Conservation (phyloP, 169 alveolate species). For the Cryptosporidium ryanae region DNA sequence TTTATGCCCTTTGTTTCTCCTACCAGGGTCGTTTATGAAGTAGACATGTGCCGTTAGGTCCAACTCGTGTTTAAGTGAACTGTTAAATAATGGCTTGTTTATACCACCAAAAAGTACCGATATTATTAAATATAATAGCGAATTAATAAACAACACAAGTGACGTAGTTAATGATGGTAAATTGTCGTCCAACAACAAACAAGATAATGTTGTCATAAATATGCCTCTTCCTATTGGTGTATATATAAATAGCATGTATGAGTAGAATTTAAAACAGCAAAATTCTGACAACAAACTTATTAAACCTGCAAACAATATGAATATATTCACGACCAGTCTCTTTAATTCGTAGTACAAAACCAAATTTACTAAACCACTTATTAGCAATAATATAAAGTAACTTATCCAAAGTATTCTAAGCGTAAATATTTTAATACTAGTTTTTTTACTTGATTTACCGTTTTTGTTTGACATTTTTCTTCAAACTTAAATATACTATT, state of each 20-base stretch:
- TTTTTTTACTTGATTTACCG: slow-evolving; percentile 2
- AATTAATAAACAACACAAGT: slow-evolving; percentile 1
- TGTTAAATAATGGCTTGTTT: slow-evolving; percentile 52
- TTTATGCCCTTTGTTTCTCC: too few relatives aligned
- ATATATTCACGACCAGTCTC: slow-evolving; percentile 30
- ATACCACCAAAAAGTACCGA: slow-evolving; percentile 69
- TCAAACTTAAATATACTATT: too few relatives aligned
- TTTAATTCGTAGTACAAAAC: slow-evolving; percentile 7
- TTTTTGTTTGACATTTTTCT: not conserved
- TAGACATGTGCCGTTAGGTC: slow-evolving; percentile 15
- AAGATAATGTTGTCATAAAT: slow-evolving; percentile 36
- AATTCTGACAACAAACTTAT: slow-evolving; percentile 48
- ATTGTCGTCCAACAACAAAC: slow-evolving; percentile 27
- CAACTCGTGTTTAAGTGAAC: slow-evolving; percentile 39
- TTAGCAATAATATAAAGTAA: slow-evolving; percentile 15
- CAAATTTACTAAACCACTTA: slow-evolving; percentile 8
- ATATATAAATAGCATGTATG: slow-evolving; percentile 52
- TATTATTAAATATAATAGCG: slow-evolving; percentile 19
- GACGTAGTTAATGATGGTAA: slow-evolving; percentile 8
- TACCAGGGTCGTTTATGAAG: slow-evolving; percentile 6
- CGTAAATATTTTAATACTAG: slow-evolving; percentile 24
- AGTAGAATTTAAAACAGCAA: slow-evolving; percentile 46
- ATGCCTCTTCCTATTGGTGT: slow-evolving; percentile 72
- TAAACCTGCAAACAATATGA: slow-evolving; percentile 3
- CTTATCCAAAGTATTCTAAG: slow-evolving; percentile 27